These are phyloP conservation scores for Schrenkiella parvula DNA, from an alignment of 345 rosid genomes.

Conservation along the genomic window DNA sequence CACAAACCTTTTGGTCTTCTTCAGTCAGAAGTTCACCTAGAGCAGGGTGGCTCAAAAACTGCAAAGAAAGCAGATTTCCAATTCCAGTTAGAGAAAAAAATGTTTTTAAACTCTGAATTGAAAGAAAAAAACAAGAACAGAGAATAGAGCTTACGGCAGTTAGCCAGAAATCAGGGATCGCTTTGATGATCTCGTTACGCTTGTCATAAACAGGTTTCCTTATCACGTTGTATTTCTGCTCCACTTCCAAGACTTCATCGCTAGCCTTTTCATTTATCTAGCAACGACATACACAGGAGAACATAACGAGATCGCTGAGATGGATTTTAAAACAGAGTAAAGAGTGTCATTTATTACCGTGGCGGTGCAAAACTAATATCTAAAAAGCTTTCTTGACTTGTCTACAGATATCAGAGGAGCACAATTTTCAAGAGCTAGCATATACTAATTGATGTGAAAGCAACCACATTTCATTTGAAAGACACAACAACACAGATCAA, in stretches of 20 bases:
- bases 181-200: conserved; percentile 68
- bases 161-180: conserved; percentile 93
- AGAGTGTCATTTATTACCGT: not conserved
- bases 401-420: not conserved
- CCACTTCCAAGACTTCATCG: conserved; percentile 85
- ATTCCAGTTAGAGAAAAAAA: not conserved
- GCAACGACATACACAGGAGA: not conserved
- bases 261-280: conserved; percentile 91
- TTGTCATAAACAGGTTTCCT: conserved; percentile 85
- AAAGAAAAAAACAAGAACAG: conserved; percentile 11
- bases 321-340: not conserved
- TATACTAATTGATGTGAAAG: not conserved
- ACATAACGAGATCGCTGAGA: not conserved
- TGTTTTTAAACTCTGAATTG: not conserved
- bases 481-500: not conserved
- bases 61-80: conserved; percentile 11
- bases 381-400: not conserved
- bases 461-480: not conserved
- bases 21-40: conserved; percentile 69
- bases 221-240: conserved; percentile 75
- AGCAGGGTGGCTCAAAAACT: conserved; percentile 93
- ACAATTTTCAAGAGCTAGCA: not conserved
- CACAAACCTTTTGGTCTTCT: conserved; percentile 89
- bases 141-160: conserved; percentile 65
- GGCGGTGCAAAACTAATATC: not conserved